phyloP scores from a whole-genome alignment of 768 basidiomycete genomes.

The Kwoniella dendrophila region DNA sequence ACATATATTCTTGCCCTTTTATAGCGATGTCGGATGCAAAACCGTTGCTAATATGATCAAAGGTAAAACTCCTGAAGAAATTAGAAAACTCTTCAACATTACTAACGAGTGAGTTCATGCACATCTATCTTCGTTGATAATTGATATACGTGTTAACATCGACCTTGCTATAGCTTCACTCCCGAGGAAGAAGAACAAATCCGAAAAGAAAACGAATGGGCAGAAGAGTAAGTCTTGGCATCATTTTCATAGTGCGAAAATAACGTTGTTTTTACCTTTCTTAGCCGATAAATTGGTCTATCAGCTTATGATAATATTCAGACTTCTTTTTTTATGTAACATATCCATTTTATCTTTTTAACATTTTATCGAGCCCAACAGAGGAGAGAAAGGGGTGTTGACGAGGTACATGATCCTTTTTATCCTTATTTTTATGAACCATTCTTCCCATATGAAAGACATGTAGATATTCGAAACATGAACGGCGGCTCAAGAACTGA shows the following conservation, averaged over 20 bases:
- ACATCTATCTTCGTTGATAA: not conserved
- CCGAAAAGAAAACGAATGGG: slow-evolving; percentile 91
- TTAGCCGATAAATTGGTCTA: slow-evolving; percentile 17
- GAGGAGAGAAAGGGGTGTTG: too few species aligned
- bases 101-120: slow-evolving; percentile 58
- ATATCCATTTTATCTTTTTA: not conserved
- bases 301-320: not conserved
- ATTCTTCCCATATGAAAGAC: too few species aligned
- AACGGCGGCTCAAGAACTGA: too few species aligned
- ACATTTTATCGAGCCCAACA: not conserved
- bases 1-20: too few species aligned
- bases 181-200: slow-evolving; percentile 99
- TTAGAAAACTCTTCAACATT: slow-evolving; percentile 96
- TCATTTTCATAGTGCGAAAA: not conserved
- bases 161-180: slow-evolving; percentile 80
- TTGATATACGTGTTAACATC: slow-evolving; percentile 37
- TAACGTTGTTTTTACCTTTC: not conserved
- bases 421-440: too few species aligned
- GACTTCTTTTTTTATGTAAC: not conserved
- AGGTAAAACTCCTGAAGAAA: slow-evolving; percentile 99
- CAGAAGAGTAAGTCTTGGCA: slow-evolving; percentile 53
- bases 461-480: too few species aligned
- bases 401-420: too few species aligned
- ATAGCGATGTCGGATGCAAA: slow-evolving; percentile 52
- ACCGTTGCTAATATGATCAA: slow-evolving; percentile 96